Base-by-base conservation (phyloP, 345 rosid genomes). In the Populus pruinosa region DNA sequence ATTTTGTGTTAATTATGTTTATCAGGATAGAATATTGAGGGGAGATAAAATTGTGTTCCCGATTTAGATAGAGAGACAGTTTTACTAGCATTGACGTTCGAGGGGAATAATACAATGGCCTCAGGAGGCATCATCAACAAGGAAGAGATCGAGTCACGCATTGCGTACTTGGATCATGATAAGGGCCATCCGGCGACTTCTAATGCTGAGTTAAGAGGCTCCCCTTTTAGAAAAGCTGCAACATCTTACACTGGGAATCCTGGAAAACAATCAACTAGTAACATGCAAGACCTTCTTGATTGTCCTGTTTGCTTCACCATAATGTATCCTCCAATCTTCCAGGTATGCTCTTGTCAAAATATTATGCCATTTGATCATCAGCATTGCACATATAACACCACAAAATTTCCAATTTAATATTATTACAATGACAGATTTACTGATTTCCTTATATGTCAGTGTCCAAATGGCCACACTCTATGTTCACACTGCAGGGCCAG, bases 281-380 rank as follows among this genome's bases (percentile, higher is more conserved):
- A 88, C 77, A 91, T 93, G 71, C 91, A 92, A 6, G 91, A 92
- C 80, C 90, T 94, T 44, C 95, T 93, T 2, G 98, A 93, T 74
- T 93, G 98, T 78, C 88, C 92, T 9, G 88, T 91, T 76, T 93
- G 98, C 86, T 80, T 87, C 80, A 88, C 83, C 82, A 80, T 90
- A 5, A 93, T 93, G 94, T 92, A 88, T 81, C 97, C 97, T 80
- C 98, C 97, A 61, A 92, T 93, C 77, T 81, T 88, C 86, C 97
- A 93, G 98, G 98, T 93, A 59, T 77, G 78, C 44, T 62, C 27
- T 72, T 47, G 10, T 47, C 11, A 33, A 33, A 25, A 41, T 16
- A 36, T 67, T 68, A n/a, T 35, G 21, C 16, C 56, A 18, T 1
- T 38, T n/a, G 41, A 53, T n/a, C 49, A 6, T 21, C 47, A 75